phyloP scores from a whole-genome alignment of 257 asterid genomes.

The Fraxinus cuspidata region DNA sequence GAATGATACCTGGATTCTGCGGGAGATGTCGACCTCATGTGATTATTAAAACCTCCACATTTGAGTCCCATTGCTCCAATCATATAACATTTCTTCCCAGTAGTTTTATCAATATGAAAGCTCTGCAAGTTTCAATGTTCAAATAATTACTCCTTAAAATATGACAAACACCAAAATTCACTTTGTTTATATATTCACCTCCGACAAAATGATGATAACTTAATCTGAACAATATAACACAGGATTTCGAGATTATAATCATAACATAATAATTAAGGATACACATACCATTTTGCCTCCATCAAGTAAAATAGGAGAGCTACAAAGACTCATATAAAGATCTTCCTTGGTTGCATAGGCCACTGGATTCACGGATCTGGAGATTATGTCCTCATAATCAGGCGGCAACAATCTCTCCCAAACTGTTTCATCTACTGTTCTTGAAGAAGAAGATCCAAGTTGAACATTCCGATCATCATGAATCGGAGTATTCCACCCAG shows the following conservation, averaged over 20 bases:
- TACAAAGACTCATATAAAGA: constrained; percentile 39
- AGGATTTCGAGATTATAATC: too few species aligned
- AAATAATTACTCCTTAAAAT: too few species aligned
- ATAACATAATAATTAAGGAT: too few species aligned
- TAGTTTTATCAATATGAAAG: constrained; percentile 31
- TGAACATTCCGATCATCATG: background rate
- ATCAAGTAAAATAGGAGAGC: constrained; percentile 38
- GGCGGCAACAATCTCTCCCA: too few species aligned
- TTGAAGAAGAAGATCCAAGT: background rate
- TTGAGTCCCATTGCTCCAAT: background rate
- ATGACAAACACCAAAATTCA: too few species aligned
- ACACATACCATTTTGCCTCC: constrained; percentile 34
- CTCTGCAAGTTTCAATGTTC: constrained; percentile 25
- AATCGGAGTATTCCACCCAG: background rate
- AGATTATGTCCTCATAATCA: constrained; percentile 31
- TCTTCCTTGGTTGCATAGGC: constrained; percentile 31
- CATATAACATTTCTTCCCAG: constrained; percentile 41
- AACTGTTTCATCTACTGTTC: too few species aligned
- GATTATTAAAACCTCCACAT: rapidly evolving
- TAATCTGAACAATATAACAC: too few species aligned
- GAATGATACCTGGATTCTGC: background rate
- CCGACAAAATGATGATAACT: too few species aligned
- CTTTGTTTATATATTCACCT: too few species aligned
- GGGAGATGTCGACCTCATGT: background rate
- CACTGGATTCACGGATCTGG: constrained; percentile 31